These are phyloP conservation scores for Psidium guajava DNA, from an alignment of 345 rosid species.

Conservation along the genomic window DNA sequence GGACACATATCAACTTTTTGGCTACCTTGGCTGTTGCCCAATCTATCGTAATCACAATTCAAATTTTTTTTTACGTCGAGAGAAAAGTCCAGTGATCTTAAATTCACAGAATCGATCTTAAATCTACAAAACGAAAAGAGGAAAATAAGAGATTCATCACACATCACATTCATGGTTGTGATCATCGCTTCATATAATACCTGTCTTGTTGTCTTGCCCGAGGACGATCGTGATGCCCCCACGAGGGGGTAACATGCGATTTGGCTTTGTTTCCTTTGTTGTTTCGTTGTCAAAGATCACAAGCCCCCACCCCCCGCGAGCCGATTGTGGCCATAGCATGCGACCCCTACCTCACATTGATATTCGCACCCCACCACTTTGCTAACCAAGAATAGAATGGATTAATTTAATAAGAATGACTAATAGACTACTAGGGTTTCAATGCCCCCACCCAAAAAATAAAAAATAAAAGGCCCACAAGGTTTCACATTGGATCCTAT, in stretches of 20 bases:
- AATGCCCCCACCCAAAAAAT: not conserved
- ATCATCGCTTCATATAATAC: not conserved
- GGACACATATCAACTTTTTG: not conserved
- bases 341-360: not conserved
- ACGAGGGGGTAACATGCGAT: conserved; percentile 53
- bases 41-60: not conserved
- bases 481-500: not conserved
- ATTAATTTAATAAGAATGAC: not conserved
- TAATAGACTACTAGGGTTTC: not conserved
- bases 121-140: not conserved
- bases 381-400: not conserved
- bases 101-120: not conserved
- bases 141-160: not conserved
- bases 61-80: not conserved
- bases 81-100: not conserved
- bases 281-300: not conserved
- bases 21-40: not conserved
- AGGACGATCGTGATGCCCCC: conserved; percentile 31
- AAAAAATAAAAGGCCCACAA: not conserved
- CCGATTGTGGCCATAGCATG: not conserved
- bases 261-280: not conserved
- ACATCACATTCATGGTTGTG: not conserved
- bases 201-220: conserved; percentile 11
- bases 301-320: not conserved
- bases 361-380: not conserved